phyloP scores from a whole-genome alignment of 345 rosid species.

The Lumnitzera racemosa region DNA sequence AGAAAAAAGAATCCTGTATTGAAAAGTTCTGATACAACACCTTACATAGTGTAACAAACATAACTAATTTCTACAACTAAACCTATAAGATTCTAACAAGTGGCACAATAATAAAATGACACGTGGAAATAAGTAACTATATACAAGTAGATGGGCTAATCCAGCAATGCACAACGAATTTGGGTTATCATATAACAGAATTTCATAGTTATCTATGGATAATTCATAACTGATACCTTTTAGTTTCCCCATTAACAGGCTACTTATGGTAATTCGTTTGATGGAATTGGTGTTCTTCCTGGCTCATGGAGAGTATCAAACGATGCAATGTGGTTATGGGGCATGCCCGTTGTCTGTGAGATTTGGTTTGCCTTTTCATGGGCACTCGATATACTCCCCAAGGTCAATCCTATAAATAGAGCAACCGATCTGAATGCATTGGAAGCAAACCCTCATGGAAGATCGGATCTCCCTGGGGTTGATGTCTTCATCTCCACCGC shows the following conservation, averaged over 20 bases:
- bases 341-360: constrained; percentile 67
- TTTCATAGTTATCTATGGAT: no score
- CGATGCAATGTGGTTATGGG: constrained; percentile 95
- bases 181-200: no score
- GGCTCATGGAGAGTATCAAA: constrained; percentile 57
- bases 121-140: no score
- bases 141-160: no score
- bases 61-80: no score
- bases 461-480: constrained; percentile 82
- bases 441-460: constrained; percentile 69
- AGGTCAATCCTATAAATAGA: constrained; percentile 78
- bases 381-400: constrained; percentile 76
- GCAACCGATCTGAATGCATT: constrained; percentile 74
- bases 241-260: constrained; percentile 21
- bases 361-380: constrained; percentile 94
- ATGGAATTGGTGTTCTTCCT: constrained; percentile 48
- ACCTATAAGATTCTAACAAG: no score
- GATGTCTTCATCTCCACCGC: constrained; percentile 87
- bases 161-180: no score
- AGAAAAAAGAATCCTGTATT: no score
- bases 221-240: no score
- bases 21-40: no score
- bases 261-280: constrained; percentile 50
- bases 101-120: no score
- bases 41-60: no score